Evolutionary conservation across 192 early-diverging fungal genomes (phyloP).

Genomic region (Dimargaris xerosporica): DNA sequence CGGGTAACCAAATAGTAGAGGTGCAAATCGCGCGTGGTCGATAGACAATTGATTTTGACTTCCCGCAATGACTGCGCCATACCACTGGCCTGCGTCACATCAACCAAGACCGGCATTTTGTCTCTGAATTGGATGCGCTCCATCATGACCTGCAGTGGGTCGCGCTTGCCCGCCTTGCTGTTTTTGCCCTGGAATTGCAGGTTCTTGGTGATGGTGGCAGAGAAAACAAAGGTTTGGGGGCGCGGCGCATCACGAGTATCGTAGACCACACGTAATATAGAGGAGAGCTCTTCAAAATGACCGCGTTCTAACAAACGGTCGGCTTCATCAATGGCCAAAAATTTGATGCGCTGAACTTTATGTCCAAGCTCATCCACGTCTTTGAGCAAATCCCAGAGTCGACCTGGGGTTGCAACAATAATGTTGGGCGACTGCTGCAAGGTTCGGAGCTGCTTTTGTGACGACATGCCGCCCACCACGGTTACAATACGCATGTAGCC

Average conservation of each 20-base stretch:
- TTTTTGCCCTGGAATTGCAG: constrained; percentile 22
- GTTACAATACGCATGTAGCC: constrained; percentile 38
- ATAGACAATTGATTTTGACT: constrained; percentile 71
- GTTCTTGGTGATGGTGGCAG: constrained; percentile 63
- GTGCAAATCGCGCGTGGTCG: constrained; percentile 67
- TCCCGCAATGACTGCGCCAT: constrained; percentile 60
- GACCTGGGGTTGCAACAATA: constrained; percentile 70
- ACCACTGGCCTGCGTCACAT: constrained; percentile 46
- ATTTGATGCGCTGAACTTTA: constrained; percentile 40
- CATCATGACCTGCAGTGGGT: constrained; percentile 49
- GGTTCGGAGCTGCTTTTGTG: constrained; percentile 75
- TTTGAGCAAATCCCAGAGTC: constrained; percentile 49
- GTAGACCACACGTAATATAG: constrained; percentile 30
- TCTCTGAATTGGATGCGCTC: constrained; percentile 61
- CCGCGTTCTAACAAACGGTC: constrained; percentile 71
- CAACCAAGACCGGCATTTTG: constrained; percentile 54
- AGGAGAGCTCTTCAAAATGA: constrained; percentile 56
- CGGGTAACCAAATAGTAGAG: constrained; percentile 77
- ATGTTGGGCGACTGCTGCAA: constrained; percentile 49
- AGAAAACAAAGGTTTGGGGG: constrained; percentile 86
- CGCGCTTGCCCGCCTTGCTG: constrained; percentile 16
- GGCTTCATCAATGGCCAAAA: constrained; percentile 70
- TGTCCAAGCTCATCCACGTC: constrained; percentile 39
- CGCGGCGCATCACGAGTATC: constrained; percentile 10
- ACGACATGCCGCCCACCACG: constrained; percentile 89